Conservation (phyloP, 768 basidiomycete species). For the Agrocybe praecox region DNA sequence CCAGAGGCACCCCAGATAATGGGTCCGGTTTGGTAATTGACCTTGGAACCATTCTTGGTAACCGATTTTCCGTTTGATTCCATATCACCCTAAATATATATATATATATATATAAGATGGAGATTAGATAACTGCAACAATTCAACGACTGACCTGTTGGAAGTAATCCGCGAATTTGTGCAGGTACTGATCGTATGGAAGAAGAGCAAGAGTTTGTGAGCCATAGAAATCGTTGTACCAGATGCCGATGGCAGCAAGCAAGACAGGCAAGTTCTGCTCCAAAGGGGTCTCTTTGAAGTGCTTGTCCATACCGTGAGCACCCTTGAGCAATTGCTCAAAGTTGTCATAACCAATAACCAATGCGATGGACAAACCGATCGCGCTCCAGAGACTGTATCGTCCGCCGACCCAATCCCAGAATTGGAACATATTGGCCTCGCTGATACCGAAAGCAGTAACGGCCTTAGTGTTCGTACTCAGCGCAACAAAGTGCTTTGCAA, state of each 20-base stretch:
- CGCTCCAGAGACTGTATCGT: constrained; percentile 97
- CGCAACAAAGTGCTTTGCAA: constrained; percentile 99
- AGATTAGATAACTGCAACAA: no score
- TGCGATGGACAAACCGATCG: constrained; percentile 94
- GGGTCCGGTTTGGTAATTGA: constrained; percentile 96
- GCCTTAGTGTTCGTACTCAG: constrained; percentile 95
- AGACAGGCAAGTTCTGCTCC: constrained; percentile 89
- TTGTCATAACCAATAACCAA: constrained; percentile 92
- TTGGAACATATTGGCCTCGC: constrained; percentile 94
- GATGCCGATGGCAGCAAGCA: constrained; percentile 87
- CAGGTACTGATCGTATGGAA: constrained; percentile 98
- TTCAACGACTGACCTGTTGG: constrained; percentile 66
- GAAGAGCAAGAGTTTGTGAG: constrained; percentile 90
- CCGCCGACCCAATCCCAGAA: constrained; percentile 99
- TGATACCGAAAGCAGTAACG: constrained; percentile 92
- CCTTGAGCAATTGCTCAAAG: constrained; percentile 86
- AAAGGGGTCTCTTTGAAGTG: constrained; percentile 91
- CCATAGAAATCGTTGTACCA: constrained; percentile 99
- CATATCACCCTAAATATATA: constrained; percentile 87
- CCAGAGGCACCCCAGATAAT: constrained; percentile 99
- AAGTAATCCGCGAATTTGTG: constrained; percentile 99
- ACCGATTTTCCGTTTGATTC: constrained; percentile 98
- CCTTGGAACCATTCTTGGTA: constrained; percentile 91
- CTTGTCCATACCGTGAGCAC: constrained; percentile 97
- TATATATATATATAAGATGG: neutral